Evolutionary conservation across 208 protist species (phyloP).

Genomic region (Crithidia thermophila): DNA sequence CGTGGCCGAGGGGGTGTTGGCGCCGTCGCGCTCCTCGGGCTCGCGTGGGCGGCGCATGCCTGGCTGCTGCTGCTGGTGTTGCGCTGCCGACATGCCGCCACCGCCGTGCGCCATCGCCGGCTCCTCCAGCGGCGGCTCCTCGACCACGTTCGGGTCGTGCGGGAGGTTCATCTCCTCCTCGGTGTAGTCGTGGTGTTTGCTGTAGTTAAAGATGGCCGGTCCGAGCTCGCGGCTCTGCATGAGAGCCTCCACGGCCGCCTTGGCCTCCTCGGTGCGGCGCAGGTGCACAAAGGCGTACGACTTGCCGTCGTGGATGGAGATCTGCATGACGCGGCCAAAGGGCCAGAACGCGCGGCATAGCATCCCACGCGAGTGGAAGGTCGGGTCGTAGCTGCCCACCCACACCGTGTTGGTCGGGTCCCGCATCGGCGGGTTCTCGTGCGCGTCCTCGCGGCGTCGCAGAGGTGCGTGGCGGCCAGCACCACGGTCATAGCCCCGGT

Average conservation of each 20-base stretch:
- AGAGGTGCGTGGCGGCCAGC: constrained; percentile 1
- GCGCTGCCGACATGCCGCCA: too few species aligned
- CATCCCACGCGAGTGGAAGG: constrained; percentile 49
- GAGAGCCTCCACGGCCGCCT: constrained; percentile 69
- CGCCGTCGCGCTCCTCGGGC: constrained; percentile 19
- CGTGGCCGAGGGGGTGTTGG: background rate
- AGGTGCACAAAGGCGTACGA: constrained; percentile 90
- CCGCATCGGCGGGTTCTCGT: constrained; percentile 35
- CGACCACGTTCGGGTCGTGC: constrained; percentile 44
- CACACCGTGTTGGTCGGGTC: constrained; percentile 91
- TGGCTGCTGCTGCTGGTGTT: constrained; percentile 3
- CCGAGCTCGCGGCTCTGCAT: constrained; percentile 56
- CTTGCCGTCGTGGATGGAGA: constrained; percentile 67
- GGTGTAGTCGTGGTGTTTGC: constrained; percentile 86
- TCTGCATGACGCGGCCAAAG: constrained; percentile 84
- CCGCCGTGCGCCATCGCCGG: constrained; percentile 16
- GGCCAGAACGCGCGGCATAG: constrained; percentile 63
- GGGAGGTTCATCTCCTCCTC: constrained; percentile 65
- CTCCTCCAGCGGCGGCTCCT: constrained; percentile 21
- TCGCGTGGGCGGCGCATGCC: constrained; percentile 21
- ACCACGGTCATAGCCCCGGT: constrained; percentile 18
- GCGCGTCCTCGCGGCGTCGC: constrained; percentile 25
- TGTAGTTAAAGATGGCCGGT: constrained; percentile 77
- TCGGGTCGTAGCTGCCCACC: constrained; percentile 77
- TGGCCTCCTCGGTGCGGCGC: constrained; percentile 78